Base-by-base conservation (phyloP, 495 filamentous ascomycete species). In the Hyaloscypha bicolor region DNA sequence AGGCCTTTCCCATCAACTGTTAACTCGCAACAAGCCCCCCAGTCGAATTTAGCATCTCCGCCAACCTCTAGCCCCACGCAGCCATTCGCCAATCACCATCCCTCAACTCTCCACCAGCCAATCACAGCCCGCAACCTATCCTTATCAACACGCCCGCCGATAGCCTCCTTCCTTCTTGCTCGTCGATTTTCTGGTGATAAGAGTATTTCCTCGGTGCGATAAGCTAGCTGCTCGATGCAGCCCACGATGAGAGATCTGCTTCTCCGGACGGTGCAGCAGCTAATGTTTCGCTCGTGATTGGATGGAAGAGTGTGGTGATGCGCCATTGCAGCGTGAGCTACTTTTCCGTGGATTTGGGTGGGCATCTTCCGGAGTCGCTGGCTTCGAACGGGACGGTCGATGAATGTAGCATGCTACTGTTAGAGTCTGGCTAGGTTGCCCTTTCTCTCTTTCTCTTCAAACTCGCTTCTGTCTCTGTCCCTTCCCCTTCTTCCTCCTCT, bases 341-440 rank as follows among this genome's bases (percentile, higher is more conserved):
- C 58, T 51, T 62, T 69, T 69, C 67, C 67, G 62, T 55, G 67
- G 62, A 69, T 57, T 65, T 57, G 63, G 14, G 55, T 25, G 42
- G 39, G 45, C 37, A 63, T 63, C 60, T 22, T 42, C 30, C 25
- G 39, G 37, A 45, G 35, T 12, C 39, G 31, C 33, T 55, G 61
- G 37, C 6, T 6, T 52, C 45, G n/a, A 60, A 4, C 22, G 14
- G 33, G 21, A n/a, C n/a, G 29, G 51, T 62, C 5, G 45, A 60
- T 37, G 16, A 29, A 59, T 12, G 55, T 37, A 39, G 39, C n/a
- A 30, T 65, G 33, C 55, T 65, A 29, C 42, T 14, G 55, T 55
- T 30, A 25, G 25, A n/a, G 8, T 29, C 9, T 48, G 42, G 42
- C 42, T 48, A 14, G 53, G 53, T 56, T 11, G 3, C 1, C 9